Evolutionary conservation across 2,329 filamentous ascomycete species (phyloP).

Genomic region (Aspergillus eucalypticola): DNA sequence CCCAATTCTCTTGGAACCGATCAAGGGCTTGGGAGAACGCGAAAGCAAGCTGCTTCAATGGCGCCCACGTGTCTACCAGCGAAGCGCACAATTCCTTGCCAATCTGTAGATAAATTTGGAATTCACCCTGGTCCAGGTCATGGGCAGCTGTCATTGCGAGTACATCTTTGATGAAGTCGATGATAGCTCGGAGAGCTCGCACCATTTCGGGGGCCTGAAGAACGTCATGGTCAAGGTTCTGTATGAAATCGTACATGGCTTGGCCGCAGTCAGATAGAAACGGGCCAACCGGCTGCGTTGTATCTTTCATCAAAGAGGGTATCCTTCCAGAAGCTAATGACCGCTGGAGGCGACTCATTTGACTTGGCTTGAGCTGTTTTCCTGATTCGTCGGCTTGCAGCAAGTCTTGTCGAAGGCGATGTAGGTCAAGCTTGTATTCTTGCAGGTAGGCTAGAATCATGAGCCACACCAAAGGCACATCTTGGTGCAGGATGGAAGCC

Average conservation of each 20-base stretch:
- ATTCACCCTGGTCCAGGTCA: slow-evolving; percentile 54
- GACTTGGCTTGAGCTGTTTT: slow-evolving; percentile 40
- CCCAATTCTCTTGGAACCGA: slow-evolving; percentile 69
- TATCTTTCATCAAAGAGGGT: slow-evolving; percentile 43
- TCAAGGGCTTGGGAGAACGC: slow-evolving; percentile 39
- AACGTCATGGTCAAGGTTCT: slow-evolving; percentile 28
- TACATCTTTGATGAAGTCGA: slow-evolving; percentile 53
- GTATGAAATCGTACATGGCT: slow-evolving; percentile 38
- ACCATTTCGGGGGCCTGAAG: slow-evolving; percentile 29
- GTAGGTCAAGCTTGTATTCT: slow-evolving; percentile 39
- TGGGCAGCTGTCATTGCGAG: slow-evolving; percentile 43
- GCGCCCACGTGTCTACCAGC: slow-evolving; percentile 28
- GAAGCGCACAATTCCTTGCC: slow-evolving; percentile 38
- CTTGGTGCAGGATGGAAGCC: slow-evolving; percentile 27
- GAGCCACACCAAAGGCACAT: slow-evolving; percentile 25
- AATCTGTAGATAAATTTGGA: slow-evolving; percentile 55
- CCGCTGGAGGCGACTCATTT: slow-evolving; percentile 45
- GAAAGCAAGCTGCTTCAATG: slow-evolving; percentile 30
- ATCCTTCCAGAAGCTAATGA: slow-evolving; percentile 44
- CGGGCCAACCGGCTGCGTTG: slow-evolving; percentile 41
- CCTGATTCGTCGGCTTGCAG: slow-evolving; percentile 34
- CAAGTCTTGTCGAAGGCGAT: slow-evolving; percentile 37
- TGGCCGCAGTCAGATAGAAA: slow-evolving; percentile 43
- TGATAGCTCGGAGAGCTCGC: slow-evolving; percentile 33
- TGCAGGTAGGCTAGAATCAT: slow-evolving; percentile 37